Percentiles rank a stretch among this genome's conserved stretches.
Conservation (phyloP, 305 asterid genomes). For the Fraxinus baroniana region DNA sequence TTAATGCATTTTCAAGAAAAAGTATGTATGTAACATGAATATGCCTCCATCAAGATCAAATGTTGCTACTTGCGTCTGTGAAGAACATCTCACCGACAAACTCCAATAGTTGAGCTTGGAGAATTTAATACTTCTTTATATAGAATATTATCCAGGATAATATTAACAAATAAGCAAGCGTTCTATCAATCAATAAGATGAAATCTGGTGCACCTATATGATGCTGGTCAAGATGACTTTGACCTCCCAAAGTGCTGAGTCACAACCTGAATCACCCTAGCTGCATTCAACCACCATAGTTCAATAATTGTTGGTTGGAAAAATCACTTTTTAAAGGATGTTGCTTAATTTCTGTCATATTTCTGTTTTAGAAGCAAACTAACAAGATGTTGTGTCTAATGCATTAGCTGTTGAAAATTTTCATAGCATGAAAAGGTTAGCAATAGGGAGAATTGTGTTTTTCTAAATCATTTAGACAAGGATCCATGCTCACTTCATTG, state of each 20-base stretch:
- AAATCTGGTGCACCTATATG: neutral
- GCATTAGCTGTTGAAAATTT: neutral
- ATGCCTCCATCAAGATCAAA: neutral
- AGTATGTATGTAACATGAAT: neutral
- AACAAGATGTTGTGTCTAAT: neutral
- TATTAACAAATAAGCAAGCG: neutral
- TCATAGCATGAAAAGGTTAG: neutral
- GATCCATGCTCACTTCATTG: neutral
- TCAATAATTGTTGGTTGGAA: neutral
- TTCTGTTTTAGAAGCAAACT: neutral
- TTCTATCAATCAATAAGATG: neutral
- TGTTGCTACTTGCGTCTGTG: neutral
- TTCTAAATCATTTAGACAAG: neutral
- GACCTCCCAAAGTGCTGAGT: neutral
- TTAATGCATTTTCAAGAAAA: neutral
- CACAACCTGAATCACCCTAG: neutral
- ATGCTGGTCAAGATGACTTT: neutral
- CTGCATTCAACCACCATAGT: neutral
- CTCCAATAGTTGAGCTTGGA: neutral
- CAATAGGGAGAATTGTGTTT: neutral
- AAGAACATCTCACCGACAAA: neutral
- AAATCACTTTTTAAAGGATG: neutral
- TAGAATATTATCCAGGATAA: neutral
- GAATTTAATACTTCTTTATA: too few species aligned
- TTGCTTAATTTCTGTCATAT: neutral